These are phyloP conservation scores for Chaetomiaceae sp. DNA, from an alignment of 2,329 filamentous ascomycete species.

Conservation along the genomic window DNA sequence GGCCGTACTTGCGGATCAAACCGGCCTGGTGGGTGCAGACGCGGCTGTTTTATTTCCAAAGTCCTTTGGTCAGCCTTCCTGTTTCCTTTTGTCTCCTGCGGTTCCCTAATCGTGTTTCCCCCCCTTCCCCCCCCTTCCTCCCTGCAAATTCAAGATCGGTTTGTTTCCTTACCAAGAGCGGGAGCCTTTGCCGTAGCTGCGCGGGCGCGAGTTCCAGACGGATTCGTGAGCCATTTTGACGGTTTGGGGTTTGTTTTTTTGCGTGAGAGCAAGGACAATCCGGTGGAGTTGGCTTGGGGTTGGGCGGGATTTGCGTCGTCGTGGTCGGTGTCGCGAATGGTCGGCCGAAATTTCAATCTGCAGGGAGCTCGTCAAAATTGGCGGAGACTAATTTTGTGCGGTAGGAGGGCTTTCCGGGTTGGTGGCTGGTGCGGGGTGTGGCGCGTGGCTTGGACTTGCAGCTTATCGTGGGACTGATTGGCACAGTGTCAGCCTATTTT, in stretches of 20 bases:
- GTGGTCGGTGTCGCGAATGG: conserved; percentile 17
- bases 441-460: conserved; percentile 6
- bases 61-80: conserved; percentile 20
- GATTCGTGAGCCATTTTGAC: conserved; percentile 73
- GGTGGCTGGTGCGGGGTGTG: conserved; percentile 18
- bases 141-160: conserved; percentile 3
- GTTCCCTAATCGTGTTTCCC: not conserved
- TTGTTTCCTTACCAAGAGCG: conserved; percentile 69
- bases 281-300: conserved; percentile 17
- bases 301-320: conserved; percentile 20
- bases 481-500: not conserved
- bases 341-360: conserved; percentile 24
- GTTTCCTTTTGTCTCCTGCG: conserved; percentile 14
- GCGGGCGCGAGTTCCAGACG: conserved; percentile 98
- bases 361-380: conserved; percentile 17
- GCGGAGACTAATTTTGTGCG: conserved; percentile 25
- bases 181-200: conserved; percentile 95
- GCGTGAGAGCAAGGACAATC: conserved; percentile 16
- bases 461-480: not conserved
- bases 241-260: conserved; percentile 26
- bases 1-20: conserved; percentile 99
- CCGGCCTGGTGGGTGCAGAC: conserved; percentile 89
- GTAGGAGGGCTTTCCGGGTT: conserved; percentile 19
- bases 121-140: not conserved
- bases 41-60: conserved; percentile 41